A percentile compares a stretch with the other conserved stretches of the same genome.
phyloP scores from a whole-genome alignment of 2,329 filamentous ascomycete genomes.

The Penicillium vulpinum region DNA sequence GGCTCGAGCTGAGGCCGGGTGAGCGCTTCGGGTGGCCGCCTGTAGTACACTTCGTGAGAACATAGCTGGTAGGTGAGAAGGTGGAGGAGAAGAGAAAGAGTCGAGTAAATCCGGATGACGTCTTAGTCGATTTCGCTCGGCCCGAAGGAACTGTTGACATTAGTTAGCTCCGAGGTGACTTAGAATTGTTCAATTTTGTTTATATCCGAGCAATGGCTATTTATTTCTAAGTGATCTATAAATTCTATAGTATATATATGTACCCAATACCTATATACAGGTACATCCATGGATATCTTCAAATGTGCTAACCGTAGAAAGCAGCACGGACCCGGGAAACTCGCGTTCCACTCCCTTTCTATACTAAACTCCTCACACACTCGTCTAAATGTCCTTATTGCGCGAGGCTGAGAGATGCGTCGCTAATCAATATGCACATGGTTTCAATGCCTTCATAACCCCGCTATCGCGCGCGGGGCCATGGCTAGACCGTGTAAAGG shows the following conservation, averaged over 20 bases:
- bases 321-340: constrained; percentile 19
- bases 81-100: constrained; percentile 1
- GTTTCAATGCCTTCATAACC: constrained; percentile 45
- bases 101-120: constrained; percentile 15
- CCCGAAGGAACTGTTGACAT: constrained; percentile 14
- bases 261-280: neutral
- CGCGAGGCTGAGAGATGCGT: constrained; percentile 47
- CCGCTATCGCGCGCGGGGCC: constrained; percentile 34
- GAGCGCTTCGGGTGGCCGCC: constrained; percentile 20
- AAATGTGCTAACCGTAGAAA: neutral
- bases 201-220: neutral
- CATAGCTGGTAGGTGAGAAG: constrained; percentile 22
- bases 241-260: neutral
- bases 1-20: constrained; percentile 13
- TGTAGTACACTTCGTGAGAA: constrained; percentile 29
- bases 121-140: constrained; percentile 17
- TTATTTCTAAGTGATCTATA: neutral
- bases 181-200: neutral
- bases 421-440: constrained; percentile 40
- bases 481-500: constrained; percentile 39
- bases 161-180: neutral
- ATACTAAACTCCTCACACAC: neutral
- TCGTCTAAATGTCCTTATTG: constrained; percentile 45
- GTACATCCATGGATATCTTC: neutral
- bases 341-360: constrained; percentile 9